phyloP scores from a whole-genome alignment of 345 rosid genomes.

The Hevea brasiliensis region DNA sequence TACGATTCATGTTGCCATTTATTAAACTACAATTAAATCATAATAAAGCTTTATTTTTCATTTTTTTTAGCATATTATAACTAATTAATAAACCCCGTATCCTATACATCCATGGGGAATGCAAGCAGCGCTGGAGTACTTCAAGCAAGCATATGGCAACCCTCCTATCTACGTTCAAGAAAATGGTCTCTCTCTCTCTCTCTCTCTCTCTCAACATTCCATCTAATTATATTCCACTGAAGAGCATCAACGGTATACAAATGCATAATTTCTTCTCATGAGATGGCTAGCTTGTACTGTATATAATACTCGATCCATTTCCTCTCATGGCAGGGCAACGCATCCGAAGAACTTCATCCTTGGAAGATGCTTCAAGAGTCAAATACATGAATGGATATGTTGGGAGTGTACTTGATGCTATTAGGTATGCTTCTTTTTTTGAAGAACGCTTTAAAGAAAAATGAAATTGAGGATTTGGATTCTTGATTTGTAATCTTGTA shows the following conservation, averaged over 20 bases:
- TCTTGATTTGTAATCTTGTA: no score
- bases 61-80: no score
- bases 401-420: slow-evolving; percentile 44
- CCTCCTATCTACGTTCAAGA: slow-evolving; percentile 46
- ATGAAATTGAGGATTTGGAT: no score
- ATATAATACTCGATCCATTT: no score
- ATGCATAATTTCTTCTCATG: no score
- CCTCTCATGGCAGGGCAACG: slow-evolving; percentile 43
- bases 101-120: slow-evolving; percentile 38
- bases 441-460: no score
- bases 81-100: slow-evolving; percentile 32
- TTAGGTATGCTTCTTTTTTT: slow-evolving; percentile 36
- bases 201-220: no score
- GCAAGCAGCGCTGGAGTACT: slow-evolving; percentile 34
- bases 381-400: slow-evolving; percentile 43
- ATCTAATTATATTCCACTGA: not conserved
- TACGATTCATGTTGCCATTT: not conserved
- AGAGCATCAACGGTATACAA: no score
- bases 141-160: slow-evolving; percentile 40
- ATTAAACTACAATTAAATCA: no score
- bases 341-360: slow-evolving; percentile 30
- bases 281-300: no score
- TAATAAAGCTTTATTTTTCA: no score
- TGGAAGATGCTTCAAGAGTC: slow-evolving; percentile 49
- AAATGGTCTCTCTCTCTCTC: slow-evolving; percentile 37